phyloP scores from a whole-genome alignment of 2,329 filamentous ascomycete species.

The Penicillium aurantiogriseum region DNA sequence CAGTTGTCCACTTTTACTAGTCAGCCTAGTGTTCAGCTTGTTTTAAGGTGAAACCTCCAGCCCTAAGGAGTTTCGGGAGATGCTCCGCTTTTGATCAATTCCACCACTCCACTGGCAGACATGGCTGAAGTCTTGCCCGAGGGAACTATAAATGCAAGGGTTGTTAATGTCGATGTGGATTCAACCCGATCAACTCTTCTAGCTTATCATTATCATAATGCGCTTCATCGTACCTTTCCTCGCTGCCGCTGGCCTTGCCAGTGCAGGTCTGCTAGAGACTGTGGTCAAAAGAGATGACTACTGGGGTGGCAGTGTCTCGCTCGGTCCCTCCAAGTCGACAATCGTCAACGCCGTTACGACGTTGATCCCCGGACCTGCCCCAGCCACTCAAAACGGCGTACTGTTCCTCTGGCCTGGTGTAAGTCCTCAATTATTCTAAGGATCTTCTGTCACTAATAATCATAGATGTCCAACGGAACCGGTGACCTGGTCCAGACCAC shows the following conservation, averaged over 20 bases:
- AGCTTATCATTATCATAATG: slow-evolving; percentile 1
- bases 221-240: slow-evolving; percentile 8
- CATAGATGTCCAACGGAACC: slow-evolving; percentile 45
- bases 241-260: slow-evolving; percentile 5
- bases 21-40: background rate
- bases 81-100: slow-evolving; percentile 4
- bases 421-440: background rate
- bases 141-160: background rate
- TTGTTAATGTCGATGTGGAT: background rate
- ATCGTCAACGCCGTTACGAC: slow-evolving; percentile 44
- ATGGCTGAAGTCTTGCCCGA: background rate
- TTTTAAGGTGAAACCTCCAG: slow-evolving; percentile 12
- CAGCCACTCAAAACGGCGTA: slow-evolving; percentile 38
- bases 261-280: slow-evolving; percentile 20
- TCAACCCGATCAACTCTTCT: background rate
- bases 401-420: slow-evolving; percentile 46
- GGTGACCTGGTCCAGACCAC: slow-evolving; percentile 46
- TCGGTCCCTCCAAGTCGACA: slow-evolving; percentile 39
- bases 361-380: slow-evolving; percentile 42
- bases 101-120: background rate
- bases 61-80: background rate
- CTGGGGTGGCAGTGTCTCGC: slow-evolving; percentile 42
- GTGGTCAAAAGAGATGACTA: slow-evolving; percentile 33
- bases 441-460: background rate
- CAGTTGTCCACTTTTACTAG: background rate